Base-by-base conservation (phyloP, 2,329 filamentous ascomycete genomes). In the Trematosphaeria pertusa region DNA sequence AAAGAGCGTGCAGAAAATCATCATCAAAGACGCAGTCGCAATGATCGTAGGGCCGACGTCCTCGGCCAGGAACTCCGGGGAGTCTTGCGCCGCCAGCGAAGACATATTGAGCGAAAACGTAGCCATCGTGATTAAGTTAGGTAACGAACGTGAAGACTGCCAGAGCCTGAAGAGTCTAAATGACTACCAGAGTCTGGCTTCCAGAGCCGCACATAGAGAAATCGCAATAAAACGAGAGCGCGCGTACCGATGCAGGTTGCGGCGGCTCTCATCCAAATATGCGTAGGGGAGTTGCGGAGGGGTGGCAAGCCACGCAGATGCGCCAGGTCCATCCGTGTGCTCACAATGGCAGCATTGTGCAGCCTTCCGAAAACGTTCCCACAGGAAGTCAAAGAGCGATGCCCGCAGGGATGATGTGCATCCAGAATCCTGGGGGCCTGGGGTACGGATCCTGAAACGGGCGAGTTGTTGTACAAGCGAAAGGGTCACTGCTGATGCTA, bases 1-100 rank as follows among this genome's bases (percentile, higher is more conserved):
- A 43, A 61, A 61, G 8, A 50, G 17, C 4, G 52, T 59, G 8
- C 43, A 43, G 11, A 57, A 43, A 26, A 55, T 33, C 5, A 57
- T 57, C 35, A 55, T 50, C 4, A 57, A 10, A 3, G 48, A 45
- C 1, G 53, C 43, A 6, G 50, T 55, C 8, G 53, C 50, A 22
- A 57, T 37, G 10, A 59, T 48, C 4, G 41, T 42, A 31, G 52
- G 43, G 11, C 57, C 55, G 20, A 52, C 48, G 31, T 57, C 48
- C 30, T 61, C 37, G 14, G 46, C 43, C 26, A 61, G 42, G 37
- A 48, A 61, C n/a, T 48, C 48, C 4, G 50, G 39, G 11, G 45
- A 37, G 17, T 35, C 17, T 3, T 28, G 17, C 11, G 20, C 14
- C 31, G 18, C 20, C 36, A 31, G 30, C 26, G 42, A 17, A 26